phyloP scores from a whole-genome alignment of 148 eudicot genomes.

The Suaeda aralocaspica region DNA sequence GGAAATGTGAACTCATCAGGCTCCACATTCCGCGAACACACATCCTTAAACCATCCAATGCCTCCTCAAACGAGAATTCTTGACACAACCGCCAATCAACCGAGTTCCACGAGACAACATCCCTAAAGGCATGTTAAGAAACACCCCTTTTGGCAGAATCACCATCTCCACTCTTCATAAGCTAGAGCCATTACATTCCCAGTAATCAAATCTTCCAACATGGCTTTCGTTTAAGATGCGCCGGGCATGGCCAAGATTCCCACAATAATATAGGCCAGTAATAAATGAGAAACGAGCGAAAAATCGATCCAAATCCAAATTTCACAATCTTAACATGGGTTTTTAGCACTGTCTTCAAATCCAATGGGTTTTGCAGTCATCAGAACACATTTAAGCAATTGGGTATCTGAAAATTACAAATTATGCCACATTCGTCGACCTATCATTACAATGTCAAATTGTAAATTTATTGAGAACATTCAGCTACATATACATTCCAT shows the following conservation, averaged over 20 bases:
- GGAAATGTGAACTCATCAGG: constrained; percentile 66
- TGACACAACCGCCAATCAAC: constrained; percentile 55
- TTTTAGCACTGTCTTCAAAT: constrained; percentile 29
- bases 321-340: constrained; percentile 46
- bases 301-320: constrained; percentile 43
- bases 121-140: constrained; percentile 40
- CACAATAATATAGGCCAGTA: constrained; percentile 35
- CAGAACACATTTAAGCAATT: constrained; percentile 32
- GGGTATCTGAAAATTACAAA: constrained; percentile 38
- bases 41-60: constrained; percentile 38
- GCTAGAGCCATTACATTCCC: constrained; percentile 42
- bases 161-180: constrained; percentile 47
- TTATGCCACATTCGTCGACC: constrained; percentile 2
- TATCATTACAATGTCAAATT: not conserved
- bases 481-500: too few relatives aligned
- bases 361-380: constrained; percentile 37
- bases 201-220: constrained; percentile 35
- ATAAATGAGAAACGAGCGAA: constrained; percentile 34
- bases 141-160: constrained; percentile 49
- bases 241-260: constrained; percentile 31
- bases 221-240: constrained; percentile 39
- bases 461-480: too few relatives aligned
- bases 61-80: constrained; percentile 48
- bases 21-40: constrained; percentile 39
- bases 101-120: constrained; percentile 70